These are phyloP conservation scores for Stygiomarasmius scandens DNA, from an alignment of 1,284 basidiomycete species.

Conservation along the genomic window DNA sequence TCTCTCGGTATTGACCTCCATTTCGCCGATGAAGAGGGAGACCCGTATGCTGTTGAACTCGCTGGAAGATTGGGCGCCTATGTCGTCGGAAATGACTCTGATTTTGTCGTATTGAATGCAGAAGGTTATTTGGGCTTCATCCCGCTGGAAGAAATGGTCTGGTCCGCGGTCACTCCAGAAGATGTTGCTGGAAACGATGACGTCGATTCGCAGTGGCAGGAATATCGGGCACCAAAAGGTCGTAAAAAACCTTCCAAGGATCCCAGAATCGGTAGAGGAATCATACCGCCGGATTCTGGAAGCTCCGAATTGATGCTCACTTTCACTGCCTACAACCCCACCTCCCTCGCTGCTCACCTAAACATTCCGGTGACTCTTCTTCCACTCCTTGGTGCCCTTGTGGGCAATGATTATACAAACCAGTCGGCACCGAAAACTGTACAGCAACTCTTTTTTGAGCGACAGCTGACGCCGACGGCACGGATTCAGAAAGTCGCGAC, in stretches of 20 bases:
- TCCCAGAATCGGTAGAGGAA: constrained; percentile 40
- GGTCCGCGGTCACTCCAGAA: constrained; percentile 45
- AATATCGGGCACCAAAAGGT: constrained; percentile 51
- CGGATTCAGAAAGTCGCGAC: constrained; percentile 61
- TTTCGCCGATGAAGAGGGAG: constrained; percentile 86
- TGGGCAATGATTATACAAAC: constrained; percentile 84
- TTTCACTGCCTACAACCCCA: constrained; percentile 66
- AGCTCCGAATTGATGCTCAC: constrained; percentile 48
- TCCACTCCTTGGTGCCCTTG: constrained; percentile 82
- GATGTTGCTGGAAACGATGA: constrained; percentile 34
- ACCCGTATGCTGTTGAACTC: constrained; percentile 83
- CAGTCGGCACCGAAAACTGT: constrained; percentile 48
- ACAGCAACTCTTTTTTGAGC: constrained; percentile 71
- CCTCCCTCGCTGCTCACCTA: constrained; percentile 64
- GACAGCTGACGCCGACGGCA: constrained; percentile 53
- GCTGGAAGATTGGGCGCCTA: constrained; percentile 73
- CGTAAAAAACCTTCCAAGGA: constrained; percentile 36
- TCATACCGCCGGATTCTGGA: constrained; percentile 55
- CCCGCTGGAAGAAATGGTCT: constrained; percentile 79
- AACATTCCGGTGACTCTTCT: constrained; percentile 73
- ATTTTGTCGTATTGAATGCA: constrained; percentile 78
- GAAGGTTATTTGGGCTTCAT: constrained; percentile 79
- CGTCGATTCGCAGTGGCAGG: constrained; percentile 62
- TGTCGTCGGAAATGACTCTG: constrained; percentile 80
- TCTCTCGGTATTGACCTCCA: constrained; percentile 49